phyloP scores from a whole-genome alignment of 176 grass and related monocot species.

The Eleusine indica region DNA sequence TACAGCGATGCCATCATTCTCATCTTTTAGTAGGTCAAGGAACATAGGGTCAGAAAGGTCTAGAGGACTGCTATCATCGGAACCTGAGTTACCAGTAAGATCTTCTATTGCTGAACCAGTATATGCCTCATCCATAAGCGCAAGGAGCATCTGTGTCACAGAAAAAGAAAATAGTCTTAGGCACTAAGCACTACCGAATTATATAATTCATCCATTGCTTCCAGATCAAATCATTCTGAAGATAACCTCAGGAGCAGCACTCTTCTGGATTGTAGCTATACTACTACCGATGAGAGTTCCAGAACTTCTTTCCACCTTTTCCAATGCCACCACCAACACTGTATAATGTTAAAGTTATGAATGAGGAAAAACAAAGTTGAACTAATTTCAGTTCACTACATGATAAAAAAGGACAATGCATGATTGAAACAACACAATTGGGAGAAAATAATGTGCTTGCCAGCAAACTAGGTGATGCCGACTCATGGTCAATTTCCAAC shows the following conservation, averaged over 20 bases:
- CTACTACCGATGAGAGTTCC: slow-evolving; percentile 91
- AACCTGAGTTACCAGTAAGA: slow-evolving; percentile 63
- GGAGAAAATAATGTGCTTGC: not conserved
- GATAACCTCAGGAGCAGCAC: slow-evolving; percentile 86
- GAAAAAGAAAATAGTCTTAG: slow-evolving; percentile 27
- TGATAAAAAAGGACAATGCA: not conserved
- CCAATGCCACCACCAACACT: slow-evolving; percentile 93
- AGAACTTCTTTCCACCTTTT: slow-evolving; percentile 94
- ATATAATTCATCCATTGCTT: slow-evolving; percentile 29
- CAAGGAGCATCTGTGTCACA: slow-evolving; percentile 78
- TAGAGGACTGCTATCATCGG: slow-evolving; percentile 72
- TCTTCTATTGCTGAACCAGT: slow-evolving; percentile 90
- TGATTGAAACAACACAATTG: not conserved
- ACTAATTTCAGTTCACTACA: not conserved
- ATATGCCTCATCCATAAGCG: slow-evolving; percentile 97
- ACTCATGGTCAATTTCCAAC: not conserved
- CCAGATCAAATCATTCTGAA: slow-evolving; percentile 23
- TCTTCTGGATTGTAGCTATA: slow-evolving; percentile 99
- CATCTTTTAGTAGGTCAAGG: slow-evolving; percentile 96
- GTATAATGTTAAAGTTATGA: slow-evolving; percentile 39
- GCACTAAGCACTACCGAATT: slow-evolving; percentile 2
- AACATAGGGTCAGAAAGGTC: slow-evolving; percentile 86
- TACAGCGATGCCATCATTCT: slow-evolving; percentile 97
- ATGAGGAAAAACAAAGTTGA: slow-evolving; percentile 9
- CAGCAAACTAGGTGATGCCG: not conserved